Evolutionary conservation across 2,329 filamentous ascomycete species (phyloP), one percentile per base, ranked within the genome.

Genomic region (Phialophora expanda): DNA sequence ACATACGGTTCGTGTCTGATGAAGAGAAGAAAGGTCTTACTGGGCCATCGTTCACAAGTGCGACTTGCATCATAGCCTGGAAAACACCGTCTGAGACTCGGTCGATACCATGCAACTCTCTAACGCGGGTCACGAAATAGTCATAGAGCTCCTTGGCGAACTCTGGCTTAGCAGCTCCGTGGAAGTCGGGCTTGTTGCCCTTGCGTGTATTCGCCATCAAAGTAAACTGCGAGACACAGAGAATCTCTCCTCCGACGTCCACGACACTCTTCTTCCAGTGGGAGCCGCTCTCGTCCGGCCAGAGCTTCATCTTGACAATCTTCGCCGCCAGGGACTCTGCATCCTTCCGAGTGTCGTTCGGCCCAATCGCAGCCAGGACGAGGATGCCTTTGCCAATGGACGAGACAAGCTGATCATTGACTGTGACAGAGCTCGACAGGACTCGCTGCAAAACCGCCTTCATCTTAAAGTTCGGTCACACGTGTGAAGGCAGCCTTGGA

Each of bases 201-300:
- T 98, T 98, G 76, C 93, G 96, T n/a, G 93, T 93, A 54, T 89
- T 90, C 55, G 93, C 96, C 57, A 96, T 85, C 9, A 99, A 86
- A 2, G 95, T 99, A 76, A 99, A 99, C 79, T 99, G 95, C 14
- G 95, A 98, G 54, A 99, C 93, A 77, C 94, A 98, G n/a, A 99
- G 87, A 28, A 99, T 86, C 77, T 98, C 95, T 58, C 95, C 95
- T 53, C 86, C 83, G 66, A 98, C 93, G 68, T 99, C 95, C 72
- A 89, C 85, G 8, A 99, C 93, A 71, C 84, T 96, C 73, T 85
- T 87, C 79, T 96, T 98, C 95, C 95, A 99, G 88, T 96, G 71
- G 46, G 57, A 86, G 12, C 89, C 92, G 17, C 84, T 80, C 11
- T 92, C 89, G 74, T 94, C 92, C 66, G 96, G 92, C 93, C 93